Evolutionary conservation across 176 grass and related monocot species (phyloP).

Genomic region (Rhynchospora breviuscula): DNA sequence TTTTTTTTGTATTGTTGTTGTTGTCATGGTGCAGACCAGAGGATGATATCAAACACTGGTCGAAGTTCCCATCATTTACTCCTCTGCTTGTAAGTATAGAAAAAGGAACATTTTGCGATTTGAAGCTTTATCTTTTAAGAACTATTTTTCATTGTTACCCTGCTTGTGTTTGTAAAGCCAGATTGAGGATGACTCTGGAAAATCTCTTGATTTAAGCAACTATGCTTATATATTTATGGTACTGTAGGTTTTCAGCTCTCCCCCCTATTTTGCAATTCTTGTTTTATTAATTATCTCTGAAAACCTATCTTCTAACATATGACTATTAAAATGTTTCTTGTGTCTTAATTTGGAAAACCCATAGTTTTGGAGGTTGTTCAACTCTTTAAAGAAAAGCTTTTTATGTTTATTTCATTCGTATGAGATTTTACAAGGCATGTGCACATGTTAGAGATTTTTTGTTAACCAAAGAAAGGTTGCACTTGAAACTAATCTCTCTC

Average conservation of each 20-base stretch:
- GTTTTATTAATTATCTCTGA: not conserved
- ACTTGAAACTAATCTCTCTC: too few species aligned
- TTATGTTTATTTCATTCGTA: not conserved
- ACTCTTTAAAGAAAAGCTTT: not conserved
- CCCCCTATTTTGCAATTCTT: not conserved
- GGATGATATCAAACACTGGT: slow-evolving; percentile 91
- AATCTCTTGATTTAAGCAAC: slow-evolving; percentile 81
- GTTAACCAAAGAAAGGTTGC: too few species aligned
- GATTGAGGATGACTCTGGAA: slow-evolving; percentile 82
- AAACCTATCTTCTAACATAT: not conserved
- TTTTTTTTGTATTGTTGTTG: slow-evolving; percentile 15
- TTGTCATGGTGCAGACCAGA: slow-evolving; percentile 58
- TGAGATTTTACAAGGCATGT: not conserved
- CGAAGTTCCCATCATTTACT: slow-evolving; percentile 82
- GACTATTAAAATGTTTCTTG: not conserved
- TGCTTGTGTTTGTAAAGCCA: slow-evolving; percentile 43
- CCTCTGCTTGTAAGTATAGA: slow-evolving; percentile 61
- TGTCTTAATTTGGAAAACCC: not conserved
- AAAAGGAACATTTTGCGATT: not conserved
- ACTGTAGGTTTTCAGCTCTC: not conserved
- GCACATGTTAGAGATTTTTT: too few species aligned
- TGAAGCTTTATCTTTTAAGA: slow-evolving; percentile 9
- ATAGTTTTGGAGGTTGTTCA: not conserved
- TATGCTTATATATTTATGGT: slow-evolving; percentile 97
- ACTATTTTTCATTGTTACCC: slow-evolving; percentile 21